These are phyloP conservation scores for Fibroporia radiculosa DNA, from an alignment of 768 basidiomycete species.

Conservation along the genomic window DNA sequence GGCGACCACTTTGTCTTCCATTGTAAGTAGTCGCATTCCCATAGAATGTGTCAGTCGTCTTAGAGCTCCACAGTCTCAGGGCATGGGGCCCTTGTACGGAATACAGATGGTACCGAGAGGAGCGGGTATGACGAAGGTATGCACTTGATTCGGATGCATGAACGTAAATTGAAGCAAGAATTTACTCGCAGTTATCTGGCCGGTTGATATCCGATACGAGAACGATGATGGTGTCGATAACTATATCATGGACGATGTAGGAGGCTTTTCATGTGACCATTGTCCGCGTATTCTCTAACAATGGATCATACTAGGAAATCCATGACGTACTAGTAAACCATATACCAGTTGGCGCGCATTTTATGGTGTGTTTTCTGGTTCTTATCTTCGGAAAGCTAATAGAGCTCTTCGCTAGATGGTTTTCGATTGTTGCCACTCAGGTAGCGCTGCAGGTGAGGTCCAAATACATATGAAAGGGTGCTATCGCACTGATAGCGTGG, in stretches of 20 bases:
- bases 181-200: conserved; percentile 15
- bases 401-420: background rate
- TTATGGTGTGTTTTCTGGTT: conserved; percentile 16
- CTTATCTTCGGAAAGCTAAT: background rate
- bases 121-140: conserved; percentile 49
- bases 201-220: conserved; percentile 11
- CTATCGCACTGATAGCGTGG: background rate
- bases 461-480: background rate
- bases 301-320: conserved; percentile 12
- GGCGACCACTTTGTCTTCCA: conserved; percentile 54
- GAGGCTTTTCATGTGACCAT: background rate
- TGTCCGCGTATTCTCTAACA: background rate
- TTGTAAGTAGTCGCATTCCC: conserved; percentile 29
- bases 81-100: conserved; percentile 38
- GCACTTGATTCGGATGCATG: conserved; percentile 1
- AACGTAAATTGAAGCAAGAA: background rate
- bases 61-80: conserved; percentile 34
- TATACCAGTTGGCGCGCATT: conserved; percentile 15
- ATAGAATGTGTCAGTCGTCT: background rate
- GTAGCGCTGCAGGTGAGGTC: conserved; percentile 8
- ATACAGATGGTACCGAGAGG: conserved; percentile 35
- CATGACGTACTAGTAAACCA: conserved; percentile 15
- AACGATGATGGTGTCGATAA: conserved; percentile 7
- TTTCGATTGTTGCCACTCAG: conserved; percentile 9
- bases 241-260: conserved; percentile 21